A percentile compares a stretch with the other conserved stretches of the same genome.
Evolutionary conservation across 441 rosid genomes (phyloP).

Genomic region (Populus tomentosa): DNA sequence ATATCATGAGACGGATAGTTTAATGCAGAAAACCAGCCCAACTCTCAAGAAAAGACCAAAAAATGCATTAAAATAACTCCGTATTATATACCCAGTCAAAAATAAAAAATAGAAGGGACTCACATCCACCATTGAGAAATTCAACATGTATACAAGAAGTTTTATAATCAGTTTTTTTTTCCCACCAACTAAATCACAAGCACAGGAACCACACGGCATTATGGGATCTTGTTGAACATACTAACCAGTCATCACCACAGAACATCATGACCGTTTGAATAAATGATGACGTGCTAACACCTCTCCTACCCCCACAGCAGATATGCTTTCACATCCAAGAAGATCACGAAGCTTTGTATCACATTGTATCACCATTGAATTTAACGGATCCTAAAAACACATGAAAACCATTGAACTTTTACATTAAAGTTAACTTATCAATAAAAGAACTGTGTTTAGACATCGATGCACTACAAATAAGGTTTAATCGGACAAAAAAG

Average conservation of each 20-base stretch:
- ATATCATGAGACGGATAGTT: not conserved
- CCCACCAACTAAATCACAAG: not conserved
- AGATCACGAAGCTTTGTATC: slow-evolving; percentile 77
- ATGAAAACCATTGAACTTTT: slow-evolving; percentile 7
- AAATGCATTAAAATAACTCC: not conserved
- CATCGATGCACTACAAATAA: too few species aligned
- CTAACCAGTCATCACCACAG: slow-evolving; percentile 32
- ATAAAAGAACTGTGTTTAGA: not conserved
- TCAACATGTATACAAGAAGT: not conserved
- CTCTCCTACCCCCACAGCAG: slow-evolving; percentile 77
- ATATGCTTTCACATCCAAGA: slow-evolving; percentile 84
- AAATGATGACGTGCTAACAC: slow-evolving; percentile 62
- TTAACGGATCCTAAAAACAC: slow-evolving; percentile 51
- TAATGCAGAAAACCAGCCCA: not conserved
- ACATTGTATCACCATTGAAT: slow-evolving; percentile 71
- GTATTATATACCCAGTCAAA: not conserved
- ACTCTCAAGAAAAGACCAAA: not conserved
- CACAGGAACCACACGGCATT: not conserved
- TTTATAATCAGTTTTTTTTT: not conserved
- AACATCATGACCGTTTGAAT: slow-evolving; percentile 49
- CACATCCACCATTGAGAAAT: not conserved
- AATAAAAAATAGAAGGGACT: too few species aligned
- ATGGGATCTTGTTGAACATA: not conserved
- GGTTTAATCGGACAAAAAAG: not conserved
- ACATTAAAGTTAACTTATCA: not conserved